Conservation (phyloP, 23 red algal species). For the Gracilaria caudata region DNA sequence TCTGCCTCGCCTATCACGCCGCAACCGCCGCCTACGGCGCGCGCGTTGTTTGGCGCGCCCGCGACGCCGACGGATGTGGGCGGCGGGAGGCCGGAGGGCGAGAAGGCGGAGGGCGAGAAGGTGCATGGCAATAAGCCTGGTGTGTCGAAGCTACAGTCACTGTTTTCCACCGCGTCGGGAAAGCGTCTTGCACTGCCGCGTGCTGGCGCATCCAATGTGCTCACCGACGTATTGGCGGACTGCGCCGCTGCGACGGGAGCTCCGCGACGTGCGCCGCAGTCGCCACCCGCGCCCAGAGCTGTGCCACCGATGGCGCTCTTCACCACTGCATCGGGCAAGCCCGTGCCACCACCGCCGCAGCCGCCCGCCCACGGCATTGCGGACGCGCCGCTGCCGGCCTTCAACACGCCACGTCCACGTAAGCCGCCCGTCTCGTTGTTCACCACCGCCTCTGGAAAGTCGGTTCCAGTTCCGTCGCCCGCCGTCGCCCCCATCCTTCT, state of each 20-base stretch:
- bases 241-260: neutral
- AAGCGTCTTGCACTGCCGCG: conserved; percentile 5
- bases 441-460: conserved; percentile 46
- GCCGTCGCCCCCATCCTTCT: neutral
- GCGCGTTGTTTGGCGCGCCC: neutral
- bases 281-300: neutral
- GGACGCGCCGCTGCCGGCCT: neutral
- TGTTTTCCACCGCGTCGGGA: conserved; percentile 1
- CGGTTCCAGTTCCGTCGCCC: neutral
- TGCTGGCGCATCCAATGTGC: neutral
- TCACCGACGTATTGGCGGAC: neutral
- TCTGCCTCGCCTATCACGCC: conserved; percentile 57
- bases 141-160: neutral
- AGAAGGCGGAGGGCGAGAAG: too few species aligned
- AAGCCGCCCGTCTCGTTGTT: neutral
- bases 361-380: neutral
- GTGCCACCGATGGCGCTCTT: neutral
- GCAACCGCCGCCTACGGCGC: conserved; percentile 16
- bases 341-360: neutral
- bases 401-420: neutral
- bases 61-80: neutral
- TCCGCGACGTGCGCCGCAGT: neutral
- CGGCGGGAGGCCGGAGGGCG: too few species aligned
- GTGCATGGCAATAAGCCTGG: neutral
- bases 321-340: conserved; percentile 11